Evolutionary conservation across 108 stramenopile species (phyloP).

Genomic region (Aureococcus anophagefferens): DNA sequence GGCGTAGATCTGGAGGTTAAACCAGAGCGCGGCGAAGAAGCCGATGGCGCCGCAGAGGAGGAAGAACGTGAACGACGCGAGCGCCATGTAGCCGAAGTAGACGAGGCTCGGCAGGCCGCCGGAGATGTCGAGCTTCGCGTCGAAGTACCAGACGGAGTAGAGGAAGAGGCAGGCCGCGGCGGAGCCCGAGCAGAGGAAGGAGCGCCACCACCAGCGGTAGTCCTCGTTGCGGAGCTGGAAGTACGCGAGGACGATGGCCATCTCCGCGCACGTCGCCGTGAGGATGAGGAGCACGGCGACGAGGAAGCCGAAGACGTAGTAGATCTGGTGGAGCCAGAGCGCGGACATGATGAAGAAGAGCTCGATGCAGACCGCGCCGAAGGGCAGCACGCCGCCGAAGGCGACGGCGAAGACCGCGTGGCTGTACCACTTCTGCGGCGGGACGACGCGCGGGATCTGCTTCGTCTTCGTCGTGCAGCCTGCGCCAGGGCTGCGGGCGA

Average conservation of each 20-base stretch:
- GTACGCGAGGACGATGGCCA: slow-evolving; percentile 93
- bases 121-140: slow-evolving; percentile 70
- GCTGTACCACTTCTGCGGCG: slow-evolving; percentile 71
- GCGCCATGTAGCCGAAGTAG: slow-evolving; percentile 94
- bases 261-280: slow-evolving; percentile 83
- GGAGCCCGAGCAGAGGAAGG: slow-evolving; percentile 83
- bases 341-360: slow-evolving; percentile 97
- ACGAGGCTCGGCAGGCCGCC: slow-evolving; percentile 73
- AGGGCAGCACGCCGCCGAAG: slow-evolving; percentile 93
- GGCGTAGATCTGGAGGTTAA: slow-evolving; percentile 38
- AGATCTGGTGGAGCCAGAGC: slow-evolving; percentile 94
- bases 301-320: slow-evolving; percentile 98
- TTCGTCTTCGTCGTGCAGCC: slow-evolving; percentile 79
- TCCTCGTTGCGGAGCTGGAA: slow-evolving; percentile 95
- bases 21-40: slow-evolving; percentile 54
- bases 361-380: slow-evolving; percentile 97
- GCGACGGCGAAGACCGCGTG: slow-evolving; percentile 56
- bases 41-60: slow-evolving; percentile 85
- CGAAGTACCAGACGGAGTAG: slow-evolving; percentile 90
- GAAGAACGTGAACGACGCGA: slow-evolving; percentile 80
- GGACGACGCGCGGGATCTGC: slow-evolving; percentile 81
- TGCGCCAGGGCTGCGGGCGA: no score
- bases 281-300: slow-evolving; percentile 84
- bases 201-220: slow-evolving; percentile 99
- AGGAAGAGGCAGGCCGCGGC: slow-evolving; percentile 86